These are phyloP conservation scores for Bifiguratus adelaidae DNA, from an alignment of 192 early-diverging fungal genomes.

Conservation along the genomic window DNA sequence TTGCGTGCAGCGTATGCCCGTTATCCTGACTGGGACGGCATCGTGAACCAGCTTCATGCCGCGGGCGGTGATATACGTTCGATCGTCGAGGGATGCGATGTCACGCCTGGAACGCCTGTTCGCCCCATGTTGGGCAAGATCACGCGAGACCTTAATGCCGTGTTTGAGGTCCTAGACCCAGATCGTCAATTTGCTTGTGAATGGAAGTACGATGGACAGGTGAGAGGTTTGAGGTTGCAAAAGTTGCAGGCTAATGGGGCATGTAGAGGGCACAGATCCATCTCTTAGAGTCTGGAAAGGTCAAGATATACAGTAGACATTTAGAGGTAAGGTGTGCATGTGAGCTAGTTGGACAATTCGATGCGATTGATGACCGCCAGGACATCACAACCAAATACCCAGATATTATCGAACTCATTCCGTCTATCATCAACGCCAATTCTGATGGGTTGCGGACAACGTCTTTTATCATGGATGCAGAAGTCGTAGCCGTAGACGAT, in stretches of 20 bases:
- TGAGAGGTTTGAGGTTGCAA: neutral
- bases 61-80: constrained; percentile 44
- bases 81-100: constrained; percentile 50
- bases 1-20: constrained; percentile 48
- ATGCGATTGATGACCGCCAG: too few species aligned
- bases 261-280: constrained; percentile 74
- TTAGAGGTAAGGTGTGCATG: constrained; percentile 32
- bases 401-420: constrained; percentile 62
- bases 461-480: constrained; percentile 83
- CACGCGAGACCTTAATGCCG: constrained; percentile 65
- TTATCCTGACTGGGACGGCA: constrained; percentile 68
- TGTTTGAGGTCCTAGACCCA: constrained; percentile 73
- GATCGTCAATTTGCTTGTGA: constrained; percentile 75
- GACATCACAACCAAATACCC: constrained; percentile 76
- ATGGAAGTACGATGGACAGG: constrained; percentile 86
- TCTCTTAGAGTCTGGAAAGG: constrained; percentile 41
- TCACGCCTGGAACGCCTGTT: constrained; percentile 67
- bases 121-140: constrained; percentile 90
- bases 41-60: constrained; percentile 59
- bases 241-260: neutral
- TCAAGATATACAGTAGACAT: constrained; percentile 71
- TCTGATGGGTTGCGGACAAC: too few species aligned
- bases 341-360: too few species aligned
- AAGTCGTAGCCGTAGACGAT: constrained; percentile 79
- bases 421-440: constrained; percentile 36